These are phyloP conservation scores for Fusarium pseudograminearum DNA, from an alignment of 2,329 filamentous ascomycete genomes.

Conservation along the genomic window DNA sequence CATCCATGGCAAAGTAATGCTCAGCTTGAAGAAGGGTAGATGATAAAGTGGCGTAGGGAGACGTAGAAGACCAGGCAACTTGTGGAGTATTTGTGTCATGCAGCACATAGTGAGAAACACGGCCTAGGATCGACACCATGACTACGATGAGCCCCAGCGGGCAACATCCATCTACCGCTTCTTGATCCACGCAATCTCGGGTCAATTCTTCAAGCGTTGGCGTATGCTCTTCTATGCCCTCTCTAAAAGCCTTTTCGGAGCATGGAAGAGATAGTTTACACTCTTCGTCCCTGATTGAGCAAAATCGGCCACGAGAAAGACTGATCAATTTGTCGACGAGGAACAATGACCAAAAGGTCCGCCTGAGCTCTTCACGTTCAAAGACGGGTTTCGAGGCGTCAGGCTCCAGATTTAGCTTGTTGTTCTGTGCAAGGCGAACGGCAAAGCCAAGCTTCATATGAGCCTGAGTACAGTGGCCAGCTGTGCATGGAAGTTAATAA, in stretches of 20 bases:
- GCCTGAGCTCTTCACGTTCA: not conserved
- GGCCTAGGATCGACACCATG: constrained; percentile 14
- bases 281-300: constrained; percentile 14
- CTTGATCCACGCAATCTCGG: constrained; percentile 6
- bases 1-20: constrained; percentile 17
- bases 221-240: not conserved
- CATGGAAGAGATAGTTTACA: constrained; percentile 10
- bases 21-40: constrained; percentile 5
- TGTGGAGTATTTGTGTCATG: not conserved
- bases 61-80: constrained; percentile 7
- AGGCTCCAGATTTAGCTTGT: constrained; percentile 14
- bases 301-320: constrained; percentile 19
- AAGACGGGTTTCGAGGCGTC: not conserved
- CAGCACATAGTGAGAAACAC: constrained; percentile 7
- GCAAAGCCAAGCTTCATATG: constrained; percentile 29
- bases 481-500: not conserved
- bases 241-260: constrained; percentile 10
- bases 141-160: constrained; percentile 4
- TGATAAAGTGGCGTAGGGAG: constrained; percentile 6
- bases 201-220: not conserved
- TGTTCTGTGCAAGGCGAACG: constrained; percentile 13
- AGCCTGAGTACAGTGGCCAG: constrained; percentile 15
- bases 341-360: constrained; percentile 18
- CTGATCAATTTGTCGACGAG: constrained; percentile 14
- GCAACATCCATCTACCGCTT: constrained; percentile 4